phyloP scores from a whole-genome alignment of 306 rosid species.

The Acmispon strigosus region DNA sequence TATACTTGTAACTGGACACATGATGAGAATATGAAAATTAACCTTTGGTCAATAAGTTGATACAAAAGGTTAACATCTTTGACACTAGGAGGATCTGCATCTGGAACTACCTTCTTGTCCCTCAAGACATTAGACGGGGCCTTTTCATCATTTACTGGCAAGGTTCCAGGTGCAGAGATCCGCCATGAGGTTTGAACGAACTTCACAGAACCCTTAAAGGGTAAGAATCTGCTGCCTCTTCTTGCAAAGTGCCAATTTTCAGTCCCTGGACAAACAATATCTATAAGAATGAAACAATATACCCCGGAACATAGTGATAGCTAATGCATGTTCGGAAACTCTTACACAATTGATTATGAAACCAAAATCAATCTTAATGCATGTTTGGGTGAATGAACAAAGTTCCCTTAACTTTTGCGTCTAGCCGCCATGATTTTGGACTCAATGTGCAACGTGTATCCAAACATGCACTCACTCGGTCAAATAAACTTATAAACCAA shows the following conservation, averaged over 20 bases:
- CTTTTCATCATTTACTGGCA: conserved; percentile 27
- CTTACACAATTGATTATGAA: no score
- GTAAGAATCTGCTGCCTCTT: conserved; percentile 27
- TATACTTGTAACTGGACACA: neutral
- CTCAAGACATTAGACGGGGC: conserved; percentile 26
- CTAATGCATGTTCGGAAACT: no score
- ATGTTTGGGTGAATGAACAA: no score
- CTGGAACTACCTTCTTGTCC: conserved; percentile 63
- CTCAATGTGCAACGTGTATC: no score
- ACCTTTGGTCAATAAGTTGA: conserved; percentile 72
- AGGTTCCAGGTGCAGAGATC: conserved; percentile 43
- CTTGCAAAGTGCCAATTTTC: conserved; percentile 29
- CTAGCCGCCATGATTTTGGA: no score
- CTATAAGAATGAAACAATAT: conserved; percentile 13
- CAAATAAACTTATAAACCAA: neutral
- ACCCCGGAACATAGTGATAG: neutral
- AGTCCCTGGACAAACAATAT: conserved; percentile 25
- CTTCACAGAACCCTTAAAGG: conserved; percentile 34
- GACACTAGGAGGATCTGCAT: conserved; percentile 79
- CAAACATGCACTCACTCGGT: neutral
- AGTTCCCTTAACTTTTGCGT: no score
- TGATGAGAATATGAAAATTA: neutral
- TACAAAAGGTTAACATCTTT: conserved; percentile 58
- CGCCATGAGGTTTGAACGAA: conserved; percentile 48
- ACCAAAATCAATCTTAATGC: no score